These are phyloP conservation scores for Lactarius hatsudake DNA, from an alignment of 768 basidiomycete species.

Conservation along the genomic window DNA sequence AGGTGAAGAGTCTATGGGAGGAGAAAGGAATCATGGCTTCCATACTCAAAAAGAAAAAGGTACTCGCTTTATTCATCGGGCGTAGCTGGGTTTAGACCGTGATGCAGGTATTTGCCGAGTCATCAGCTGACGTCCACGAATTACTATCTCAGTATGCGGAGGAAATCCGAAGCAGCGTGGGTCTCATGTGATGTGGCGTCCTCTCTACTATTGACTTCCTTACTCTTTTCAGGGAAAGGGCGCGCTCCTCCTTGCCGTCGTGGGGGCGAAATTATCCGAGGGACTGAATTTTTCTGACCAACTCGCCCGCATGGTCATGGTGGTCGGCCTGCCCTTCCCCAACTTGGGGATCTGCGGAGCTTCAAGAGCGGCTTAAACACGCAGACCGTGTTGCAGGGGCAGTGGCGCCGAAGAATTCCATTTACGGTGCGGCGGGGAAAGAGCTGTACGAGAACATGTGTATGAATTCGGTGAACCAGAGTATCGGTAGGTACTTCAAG, in stretches of 20 bases:
- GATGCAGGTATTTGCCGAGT: conserved; percentile 22
- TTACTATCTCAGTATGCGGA: conserved; percentile 15
- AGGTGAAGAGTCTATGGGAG: conserved; percentile 63
- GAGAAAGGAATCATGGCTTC: conserved; percentile 58
- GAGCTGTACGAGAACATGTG: conserved; percentile 91
- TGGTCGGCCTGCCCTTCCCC: conserved; percentile 91
- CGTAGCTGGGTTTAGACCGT: neutral
- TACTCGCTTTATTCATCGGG: conserved; percentile 31
- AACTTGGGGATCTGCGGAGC: conserved; percentile 88
- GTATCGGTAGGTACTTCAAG: conserved; percentile 65
- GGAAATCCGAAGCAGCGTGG: conserved; percentile 14
- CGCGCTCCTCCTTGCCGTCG: conserved; percentile 85
- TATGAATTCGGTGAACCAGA: conserved; percentile 95
- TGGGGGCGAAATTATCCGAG: conserved; percentile 93
- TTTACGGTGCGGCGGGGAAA: conserved; percentile 45
- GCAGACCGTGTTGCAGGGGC: conserved; percentile 57
- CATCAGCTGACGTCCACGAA: conserved; percentile 19
- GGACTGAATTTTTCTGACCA: conserved; percentile 60
- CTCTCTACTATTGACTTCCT: neutral
- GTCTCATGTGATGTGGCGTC: neutral
- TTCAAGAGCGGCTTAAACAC: conserved; percentile 89
- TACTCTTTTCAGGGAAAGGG: conserved; percentile 41
- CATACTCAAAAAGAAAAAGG: conserved; percentile 72
- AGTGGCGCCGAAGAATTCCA: conserved; percentile 47
- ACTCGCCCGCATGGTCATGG: conserved; percentile 74